These are phyloP conservation scores for Coniochaeta sp. DNA, from an alignment of 2,329 filamentous ascomycete genomes.

Conservation along the genomic window DNA sequence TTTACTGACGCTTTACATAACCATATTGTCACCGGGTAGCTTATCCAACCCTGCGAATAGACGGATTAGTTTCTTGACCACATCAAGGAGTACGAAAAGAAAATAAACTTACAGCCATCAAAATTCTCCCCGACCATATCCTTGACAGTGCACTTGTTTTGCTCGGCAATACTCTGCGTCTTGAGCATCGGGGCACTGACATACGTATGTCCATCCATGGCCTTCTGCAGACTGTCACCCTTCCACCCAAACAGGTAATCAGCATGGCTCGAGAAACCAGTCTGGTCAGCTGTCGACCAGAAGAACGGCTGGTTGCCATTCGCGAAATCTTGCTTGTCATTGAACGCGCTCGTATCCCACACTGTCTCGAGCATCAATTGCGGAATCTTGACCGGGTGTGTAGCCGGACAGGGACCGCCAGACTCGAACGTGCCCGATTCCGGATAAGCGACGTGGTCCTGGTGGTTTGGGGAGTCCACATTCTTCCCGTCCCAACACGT, in stretches of 20 bases:
- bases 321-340: constrained; percentile 26
- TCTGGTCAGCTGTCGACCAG: constrained; percentile 29
- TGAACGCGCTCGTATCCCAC: constrained; percentile 23
- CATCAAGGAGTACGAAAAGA: background rate
- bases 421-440: constrained; percentile 30
- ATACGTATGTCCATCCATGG: constrained; percentile 27
- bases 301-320: constrained; percentile 28
- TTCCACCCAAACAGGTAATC: constrained; percentile 38
- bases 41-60: background rate
- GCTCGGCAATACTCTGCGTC: constrained; percentile 18
- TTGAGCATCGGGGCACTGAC: constrained; percentile 17
- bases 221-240: constrained; percentile 30
- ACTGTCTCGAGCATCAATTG: constrained; percentile 34
- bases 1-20: background rate
- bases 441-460: constrained; percentile 35
- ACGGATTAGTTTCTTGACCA: background rate
- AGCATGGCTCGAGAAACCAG: constrained; percentile 29
- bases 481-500: constrained; percentile 46
- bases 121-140: constrained; percentile 18
- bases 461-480: constrained; percentile 37
- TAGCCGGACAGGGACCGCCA: constrained; percentile 33
- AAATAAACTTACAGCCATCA: constrained; percentile 20
- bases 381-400: constrained; percentile 30
- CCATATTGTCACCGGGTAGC: background rate
- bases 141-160: constrained; percentile 18